phyloP scores from a whole-genome alignment of 305 asterid genomes.

The Fraxinus latifolia region DNA sequence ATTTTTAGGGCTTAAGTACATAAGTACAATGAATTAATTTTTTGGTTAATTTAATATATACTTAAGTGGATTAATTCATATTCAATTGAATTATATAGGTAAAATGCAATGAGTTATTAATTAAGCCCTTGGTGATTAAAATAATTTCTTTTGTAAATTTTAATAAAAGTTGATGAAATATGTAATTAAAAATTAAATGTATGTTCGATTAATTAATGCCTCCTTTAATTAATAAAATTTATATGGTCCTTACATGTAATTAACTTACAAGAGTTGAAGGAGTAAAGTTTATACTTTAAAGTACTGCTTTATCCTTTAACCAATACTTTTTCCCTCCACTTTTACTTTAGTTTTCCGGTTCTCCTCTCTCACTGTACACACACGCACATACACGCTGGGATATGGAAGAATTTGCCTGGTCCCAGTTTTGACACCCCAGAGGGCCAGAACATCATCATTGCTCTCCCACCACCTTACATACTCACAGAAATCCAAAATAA shows the following conservation, averaged over 20 bases:
- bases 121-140: background rate
- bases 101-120: background rate
- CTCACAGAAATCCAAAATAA: conserved; percentile 19
- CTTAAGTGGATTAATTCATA: background rate
- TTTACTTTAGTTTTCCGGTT: conserved; percentile 15
- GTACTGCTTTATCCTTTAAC: background rate
- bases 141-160: too few relatives aligned
- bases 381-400: background rate
- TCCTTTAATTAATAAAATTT: background rate
- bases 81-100: background rate
- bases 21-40: background rate
- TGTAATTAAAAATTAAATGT: too few relatives aligned
- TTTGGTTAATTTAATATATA: background rate
- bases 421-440: conserved; percentile 27
- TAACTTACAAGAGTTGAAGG: background rate
- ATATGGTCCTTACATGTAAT: background rate
- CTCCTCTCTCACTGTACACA: conserved; percentile 8
- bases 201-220: background rate
- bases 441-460: conserved; percentile 39
- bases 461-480: conserved; percentile 1
- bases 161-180: too few relatives aligned
- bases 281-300: background rate
- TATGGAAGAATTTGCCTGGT: conserved; percentile 23
- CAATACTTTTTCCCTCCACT: background rate
- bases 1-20: background rate